These are phyloP conservation scores for Termitomyces sp. DNA, from an alignment of 768 basidiomycete genomes.

Conservation along the genomic window DNA sequence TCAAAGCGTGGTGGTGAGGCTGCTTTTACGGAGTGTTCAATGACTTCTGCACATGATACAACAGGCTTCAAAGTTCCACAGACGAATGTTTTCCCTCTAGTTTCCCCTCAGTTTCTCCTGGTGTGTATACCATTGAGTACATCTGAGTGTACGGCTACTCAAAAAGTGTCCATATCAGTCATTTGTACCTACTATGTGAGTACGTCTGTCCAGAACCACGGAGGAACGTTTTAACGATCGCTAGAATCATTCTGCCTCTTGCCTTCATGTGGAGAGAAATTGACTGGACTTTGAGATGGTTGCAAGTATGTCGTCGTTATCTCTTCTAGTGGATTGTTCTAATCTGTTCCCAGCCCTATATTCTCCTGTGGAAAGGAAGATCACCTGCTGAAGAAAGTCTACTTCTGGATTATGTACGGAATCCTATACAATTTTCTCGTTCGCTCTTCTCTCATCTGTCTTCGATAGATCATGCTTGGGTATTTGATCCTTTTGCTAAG, in stretches of 20 bases:
- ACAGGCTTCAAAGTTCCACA: conserved; percentile 52
- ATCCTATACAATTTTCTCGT: background rate
- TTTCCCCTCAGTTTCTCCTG: conserved; percentile 44
- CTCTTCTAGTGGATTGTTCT: conserved; percentile 1
- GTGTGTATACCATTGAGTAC: conserved; percentile 21
- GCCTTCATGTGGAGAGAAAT: conserved; percentile 45
- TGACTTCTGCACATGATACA: background rate
- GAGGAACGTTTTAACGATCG: background rate
- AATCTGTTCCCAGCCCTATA: conserved; percentile 47
- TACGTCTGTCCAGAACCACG: background rate
- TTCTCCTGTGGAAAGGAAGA: conserved; percentile 49
- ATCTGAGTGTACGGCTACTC: background rate
- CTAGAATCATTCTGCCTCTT: conserved; percentile 45
- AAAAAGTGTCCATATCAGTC: conserved; percentile 33
- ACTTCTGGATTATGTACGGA: conserved; percentile 61
- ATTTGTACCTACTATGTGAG: conserved; percentile 53
- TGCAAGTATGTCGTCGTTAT: conserved; percentile 42
- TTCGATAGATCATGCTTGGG: conserved; percentile 39
- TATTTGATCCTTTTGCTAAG: conserved; percentile 17
- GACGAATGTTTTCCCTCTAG: conserved; percentile 44
- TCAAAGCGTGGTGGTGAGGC: conserved; percentile 36
- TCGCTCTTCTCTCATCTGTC: background rate
- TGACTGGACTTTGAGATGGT: conserved; percentile 53
- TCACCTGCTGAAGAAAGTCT: conserved; percentile 55
- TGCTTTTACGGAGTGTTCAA: background rate